Conservation (phyloP, 75 land plant genomes). For the Larix kaempferi region DNA sequence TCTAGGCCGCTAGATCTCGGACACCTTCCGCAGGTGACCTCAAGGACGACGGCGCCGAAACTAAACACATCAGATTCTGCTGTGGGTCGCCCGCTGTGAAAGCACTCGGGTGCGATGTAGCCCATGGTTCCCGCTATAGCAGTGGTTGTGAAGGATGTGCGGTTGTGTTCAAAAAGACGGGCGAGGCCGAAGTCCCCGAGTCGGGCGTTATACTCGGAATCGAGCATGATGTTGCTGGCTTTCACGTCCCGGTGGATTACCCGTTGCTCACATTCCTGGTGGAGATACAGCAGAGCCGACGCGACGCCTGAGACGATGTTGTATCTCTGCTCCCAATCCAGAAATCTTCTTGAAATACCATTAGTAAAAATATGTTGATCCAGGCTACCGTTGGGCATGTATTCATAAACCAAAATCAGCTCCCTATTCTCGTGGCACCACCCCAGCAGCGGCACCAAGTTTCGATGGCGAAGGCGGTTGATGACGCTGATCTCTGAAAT, state of each 20-base stretch:
- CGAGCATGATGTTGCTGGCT: conserved; percentile 43
- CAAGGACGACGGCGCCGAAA: conserved; percentile 46
- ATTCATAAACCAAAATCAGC: conserved; percentile 41
- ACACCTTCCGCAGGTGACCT: conserved; percentile 42
- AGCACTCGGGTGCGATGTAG: conserved; percentile 50
- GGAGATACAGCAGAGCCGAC: conserved; percentile 22
- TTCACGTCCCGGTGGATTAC: conserved; percentile 35
- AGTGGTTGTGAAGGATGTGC: conserved; percentile 9
- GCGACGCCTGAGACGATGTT: conserved; percentile 22
- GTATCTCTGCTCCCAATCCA: conserved; percentile 32
- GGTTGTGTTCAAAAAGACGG: conserved; percentile 22
- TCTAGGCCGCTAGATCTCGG: conserved; percentile 24
- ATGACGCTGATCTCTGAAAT: conserved; percentile 42
- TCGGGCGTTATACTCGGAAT: conserved; percentile 26
- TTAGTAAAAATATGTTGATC: conserved; percentile 21
- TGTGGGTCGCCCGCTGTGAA: conserved; percentile 19
- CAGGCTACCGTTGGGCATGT: conserved; percentile 47
- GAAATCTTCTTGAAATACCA: neutral
- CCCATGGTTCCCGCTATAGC: conserved; percentile 38
- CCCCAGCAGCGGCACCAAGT: conserved; percentile 39
- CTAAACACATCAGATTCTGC: conserved; percentile 47
- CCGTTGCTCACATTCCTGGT: conserved; percentile 24
- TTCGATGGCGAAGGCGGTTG: conserved; percentile 33
- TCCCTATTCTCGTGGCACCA: conserved; percentile 38
- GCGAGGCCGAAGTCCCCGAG: conserved; percentile 44